Evolutionary conservation across 75 land plant genomes (phyloP).

Genomic region (Cryptomeria japonica): DNA sequence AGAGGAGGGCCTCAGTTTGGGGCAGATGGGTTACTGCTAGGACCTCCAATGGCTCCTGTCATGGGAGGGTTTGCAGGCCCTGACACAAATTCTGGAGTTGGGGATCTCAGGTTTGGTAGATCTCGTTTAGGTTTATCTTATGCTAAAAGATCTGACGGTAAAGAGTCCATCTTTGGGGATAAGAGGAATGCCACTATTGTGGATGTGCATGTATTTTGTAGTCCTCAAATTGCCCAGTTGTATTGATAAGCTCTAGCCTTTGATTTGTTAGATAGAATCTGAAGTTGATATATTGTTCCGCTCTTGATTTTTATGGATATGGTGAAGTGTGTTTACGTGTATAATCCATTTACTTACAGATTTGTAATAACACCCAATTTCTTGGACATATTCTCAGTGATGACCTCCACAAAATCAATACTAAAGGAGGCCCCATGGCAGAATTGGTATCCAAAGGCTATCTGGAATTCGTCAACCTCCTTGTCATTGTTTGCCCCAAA

Average conservation of each 20-base stretch:
- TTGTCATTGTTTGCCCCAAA: too few species aligned
- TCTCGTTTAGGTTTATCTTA: conserved; percentile 88
- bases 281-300: neutral
- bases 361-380: too few species aligned
- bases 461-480: too few species aligned
- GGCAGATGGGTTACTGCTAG: conserved; percentile 85
- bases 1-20: conserved; percentile 95
- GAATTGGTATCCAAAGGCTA: too few species aligned
- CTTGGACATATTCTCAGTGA: too few species aligned
- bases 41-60: conserved; percentile 82
- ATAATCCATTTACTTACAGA: too few species aligned
- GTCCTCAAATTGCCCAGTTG: conserved; percentile 68
- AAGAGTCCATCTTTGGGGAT: conserved; percentile 81
- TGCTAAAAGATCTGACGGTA: conserved; percentile 85
- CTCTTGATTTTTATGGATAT: too few species aligned
- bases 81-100: conserved; percentile 76
- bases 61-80: conserved; percentile 96
- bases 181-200: conserved; percentile 45
- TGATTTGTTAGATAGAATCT: neutral
- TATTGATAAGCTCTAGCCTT: conserved; percentile 14
- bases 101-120: conserved; percentile 70
- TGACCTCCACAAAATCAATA: too few species aligned
- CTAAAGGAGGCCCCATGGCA: too few species aligned
- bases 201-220: conserved; percentile 66
- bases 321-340: too few species aligned